Evolutionary conservation across 805 yeast species (phyloP).

Genomic region (Pichia thaimueangensis): DNA sequence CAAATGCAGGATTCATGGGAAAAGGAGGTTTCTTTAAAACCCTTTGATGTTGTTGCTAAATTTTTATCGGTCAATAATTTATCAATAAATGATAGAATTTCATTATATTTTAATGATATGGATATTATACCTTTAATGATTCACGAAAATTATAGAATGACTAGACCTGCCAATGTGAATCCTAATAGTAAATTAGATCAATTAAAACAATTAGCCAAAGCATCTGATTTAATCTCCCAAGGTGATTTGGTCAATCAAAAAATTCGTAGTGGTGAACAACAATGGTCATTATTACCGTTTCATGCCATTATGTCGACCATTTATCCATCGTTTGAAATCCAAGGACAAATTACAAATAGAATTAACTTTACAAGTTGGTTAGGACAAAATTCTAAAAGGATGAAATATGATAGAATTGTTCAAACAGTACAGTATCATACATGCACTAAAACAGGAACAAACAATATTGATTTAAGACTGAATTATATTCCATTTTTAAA

Average conservation of each 20-base stretch:
- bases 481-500: constrained; percentile 67
- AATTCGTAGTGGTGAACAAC: constrained; percentile 87
- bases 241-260: constrained; percentile 75
- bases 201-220: constrained; percentile 59
- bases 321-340: constrained; percentile 65
- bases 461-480: constrained; percentile 65
- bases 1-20: constrained; percentile 69
- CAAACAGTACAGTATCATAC: constrained; percentile 89
- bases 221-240: constrained; percentile 82
- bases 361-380: constrained; percentile 79
- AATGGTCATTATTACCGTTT: constrained; percentile 88
- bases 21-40: constrained; percentile 83
- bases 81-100: constrained; percentile 73
- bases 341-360: constrained; percentile 65
- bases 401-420: constrained; percentile 69
- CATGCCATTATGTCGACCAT: constrained; percentile 86
- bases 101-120: constrained; percentile 87
- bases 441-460: constrained; percentile 71
- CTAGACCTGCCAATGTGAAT: constrained; percentile 43
- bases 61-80: constrained; percentile 55
- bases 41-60: constrained; percentile 80
- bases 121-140: constrained; percentile 94
- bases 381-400: constrained; percentile 82
- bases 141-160: constrained; percentile 81
- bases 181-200: constrained; percentile 42